Base-by-base conservation (phyloP, 768 basidiomycete species). In the Lyophyllum shimeji region DNA sequence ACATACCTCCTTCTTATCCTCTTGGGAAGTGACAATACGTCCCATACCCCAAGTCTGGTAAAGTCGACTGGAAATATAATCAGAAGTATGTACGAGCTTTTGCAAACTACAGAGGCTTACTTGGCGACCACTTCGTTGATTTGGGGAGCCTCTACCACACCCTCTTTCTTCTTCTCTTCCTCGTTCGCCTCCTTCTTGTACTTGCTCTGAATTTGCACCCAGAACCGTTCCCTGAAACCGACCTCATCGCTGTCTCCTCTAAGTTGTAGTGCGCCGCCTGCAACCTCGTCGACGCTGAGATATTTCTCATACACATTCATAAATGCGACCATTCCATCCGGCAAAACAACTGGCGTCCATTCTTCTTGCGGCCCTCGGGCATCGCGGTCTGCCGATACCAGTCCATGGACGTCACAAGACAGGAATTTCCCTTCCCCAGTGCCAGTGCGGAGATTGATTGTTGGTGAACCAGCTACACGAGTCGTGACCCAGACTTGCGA, bases 351-450 rank as follows among this genome's bases (percentile, higher is more conserved):
- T 15, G 93, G 89, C 2, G 89, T 90, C 91, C 93, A 97, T 70
- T 95, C 94, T 70, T 97, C 94, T 70, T 96, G 92, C 3, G 91
- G 89, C 1, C 94, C 95, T 29, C 94, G 82, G 24, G 94, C 94
- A 65, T 97, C 94, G 45, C 90, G 78, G 66, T 92, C 88, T 43
- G 90, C 87, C 60, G 87, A 83, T 13, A 96, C 87, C 18, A 93
- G 75, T 7, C 94, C 94, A 63, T 92, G 85, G 58, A 86, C 80
- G 74, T 95, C 92, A 71, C 89, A 91, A 7, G 90, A 93, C 46
- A 97, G 74, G 69, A 95, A 97, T 71, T 94, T 94, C 9, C 92
- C 92, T 67, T 90, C 90, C 21, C 90, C 90, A n/a, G 83, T 83
- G 1, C 90, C 90, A 31, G 90, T 90, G 20, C 94, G 85, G 56